phyloP scores from a whole-genome alignment of 768 basidiomycete genomes.

The button mushroom (Agaricus bisporus) region DNA sequence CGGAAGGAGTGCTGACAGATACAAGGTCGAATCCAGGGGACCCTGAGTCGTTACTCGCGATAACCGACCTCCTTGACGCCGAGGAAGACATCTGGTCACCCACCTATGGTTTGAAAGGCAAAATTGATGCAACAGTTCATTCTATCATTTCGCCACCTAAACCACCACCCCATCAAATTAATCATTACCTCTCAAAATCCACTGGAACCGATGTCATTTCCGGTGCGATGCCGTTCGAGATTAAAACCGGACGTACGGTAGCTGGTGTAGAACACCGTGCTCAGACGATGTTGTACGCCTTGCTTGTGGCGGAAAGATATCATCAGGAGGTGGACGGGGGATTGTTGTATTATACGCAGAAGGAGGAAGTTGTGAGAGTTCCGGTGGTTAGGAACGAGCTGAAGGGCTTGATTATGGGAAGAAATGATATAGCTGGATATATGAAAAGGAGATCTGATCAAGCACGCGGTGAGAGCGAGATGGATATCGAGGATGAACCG shows the following conservation, averaged over 20 bases:
- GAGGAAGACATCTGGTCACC: constrained; percentile 99
- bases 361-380: constrained; percentile 75
- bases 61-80: constrained; percentile 73
- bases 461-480: constrained; percentile 11
- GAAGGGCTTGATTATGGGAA: constrained; percentile 67
- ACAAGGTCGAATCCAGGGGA: constrained; percentile 47
- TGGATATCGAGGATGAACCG: constrained; percentile 22
- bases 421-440: constrained; percentile 83
- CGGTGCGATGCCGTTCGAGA: constrained; percentile 78
- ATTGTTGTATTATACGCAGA: constrained; percentile 91
- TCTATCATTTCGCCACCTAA: constrained; percentile 8
- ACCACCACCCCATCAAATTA: constrained; percentile 9
- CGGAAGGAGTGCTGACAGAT: constrained; percentile 60
- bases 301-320: constrained; percentile 89
- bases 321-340: constrained; percentile 75
- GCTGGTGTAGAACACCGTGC: constrained; percentile 90
- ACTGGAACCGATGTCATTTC: constrained; percentile 13
- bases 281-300: constrained; percentile 95
- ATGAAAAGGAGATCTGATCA: constrained; percentile 33
- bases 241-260: constrained; percentile 85
- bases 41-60: constrained; percentile 54
- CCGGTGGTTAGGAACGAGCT: constrained; percentile 78
- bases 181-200: constrained; percentile 12
- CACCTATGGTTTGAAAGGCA: constrained; percentile 90
- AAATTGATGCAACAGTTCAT: constrained; percentile 83